Conservation (phyloP, 176 grass and related monocot species). For the Zoysia japonica region DNA sequence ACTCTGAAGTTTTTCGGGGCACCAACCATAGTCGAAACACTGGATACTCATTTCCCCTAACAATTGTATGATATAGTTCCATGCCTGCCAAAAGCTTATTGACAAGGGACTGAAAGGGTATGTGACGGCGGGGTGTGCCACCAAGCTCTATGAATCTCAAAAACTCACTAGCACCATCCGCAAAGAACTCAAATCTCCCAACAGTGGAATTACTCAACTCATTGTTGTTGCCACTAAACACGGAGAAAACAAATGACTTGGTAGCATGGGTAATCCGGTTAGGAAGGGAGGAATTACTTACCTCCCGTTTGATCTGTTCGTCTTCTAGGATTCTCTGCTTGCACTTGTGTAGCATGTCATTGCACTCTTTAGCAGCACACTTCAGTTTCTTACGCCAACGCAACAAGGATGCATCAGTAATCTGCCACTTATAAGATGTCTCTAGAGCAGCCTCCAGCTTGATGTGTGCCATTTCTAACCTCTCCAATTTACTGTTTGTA, state of each 20-base stretch:
- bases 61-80: not conserved
- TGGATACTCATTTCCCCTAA: not conserved
- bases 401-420: not conserved
- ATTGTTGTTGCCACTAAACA: not conserved
- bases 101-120: not conserved
- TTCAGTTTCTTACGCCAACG: constrained; percentile 1
- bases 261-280: not conserved
- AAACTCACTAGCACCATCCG: constrained; percentile 13
- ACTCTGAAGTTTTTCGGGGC: not conserved
- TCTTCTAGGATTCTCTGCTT: not conserved
- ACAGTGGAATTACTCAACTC: not conserved
- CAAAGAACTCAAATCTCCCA: constrained; percentile 16
- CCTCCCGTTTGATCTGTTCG: not conserved
- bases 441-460: constrained; percentile 8
- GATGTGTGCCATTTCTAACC: constrained; percentile 35
- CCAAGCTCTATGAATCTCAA: constrained; percentile 9
- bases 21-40: not conserved
- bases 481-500: not conserved
- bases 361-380: constrained; percentile 10
- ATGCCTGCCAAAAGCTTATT: not conserved
- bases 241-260: not conserved
- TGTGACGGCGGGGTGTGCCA: not conserved
- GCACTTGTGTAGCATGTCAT: not conserved
- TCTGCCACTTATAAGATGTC: constrained; percentile 8
- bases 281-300: not conserved